Percentiles rank a stretch among this genome's conserved stretches.
Evolutionary conservation across 2,329 filamentous ascomycete genomes (phyloP).

Genomic region (Fusarium verrucosum): DNA sequence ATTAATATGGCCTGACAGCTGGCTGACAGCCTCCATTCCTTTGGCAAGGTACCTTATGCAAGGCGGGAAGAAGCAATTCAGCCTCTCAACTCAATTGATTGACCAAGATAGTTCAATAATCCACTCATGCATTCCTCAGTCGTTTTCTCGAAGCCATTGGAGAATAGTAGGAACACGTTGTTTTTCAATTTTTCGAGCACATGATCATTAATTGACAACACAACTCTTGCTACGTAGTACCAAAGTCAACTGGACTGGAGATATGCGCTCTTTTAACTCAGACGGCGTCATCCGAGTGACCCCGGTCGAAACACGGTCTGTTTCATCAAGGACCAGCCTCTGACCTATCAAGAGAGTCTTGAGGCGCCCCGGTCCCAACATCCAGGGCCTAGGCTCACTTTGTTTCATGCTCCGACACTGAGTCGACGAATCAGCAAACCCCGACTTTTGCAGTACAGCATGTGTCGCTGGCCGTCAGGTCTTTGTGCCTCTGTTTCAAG

Average conservation of each 20-base stretch:
- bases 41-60: background rate
- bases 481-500: constrained; percentile 25
- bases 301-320: constrained; percentile 44
- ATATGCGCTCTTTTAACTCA: constrained; percentile 27
- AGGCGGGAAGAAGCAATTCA: background rate
- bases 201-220: background rate
- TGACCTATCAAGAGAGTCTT: constrained; percentile 41
- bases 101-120: background rate
- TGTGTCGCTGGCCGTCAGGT: constrained; percentile 13
- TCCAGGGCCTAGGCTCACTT: constrained; percentile 41
- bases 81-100: background rate
- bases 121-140: background rate
- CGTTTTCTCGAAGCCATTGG: background rate
- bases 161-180: background rate
- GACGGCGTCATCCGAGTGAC: constrained; percentile 34
- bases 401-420: constrained; percentile 41
- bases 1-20: constrained; percentile 1
- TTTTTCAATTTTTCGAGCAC: background rate
- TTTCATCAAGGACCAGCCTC: constrained; percentile 41
- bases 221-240: background rate
- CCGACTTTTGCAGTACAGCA: constrained; percentile 5
- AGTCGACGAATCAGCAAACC: constrained; percentile 36
- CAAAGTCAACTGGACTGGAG: background rate
- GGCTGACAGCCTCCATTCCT: constrained; percentile 5
- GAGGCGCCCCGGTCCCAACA: constrained; percentile 39